Evolutionary conservation across 75 land plant genomes (phyloP), one percentile per base, ranked within the genome.

Genomic region (Isoetes taiwanensis): DNA sequence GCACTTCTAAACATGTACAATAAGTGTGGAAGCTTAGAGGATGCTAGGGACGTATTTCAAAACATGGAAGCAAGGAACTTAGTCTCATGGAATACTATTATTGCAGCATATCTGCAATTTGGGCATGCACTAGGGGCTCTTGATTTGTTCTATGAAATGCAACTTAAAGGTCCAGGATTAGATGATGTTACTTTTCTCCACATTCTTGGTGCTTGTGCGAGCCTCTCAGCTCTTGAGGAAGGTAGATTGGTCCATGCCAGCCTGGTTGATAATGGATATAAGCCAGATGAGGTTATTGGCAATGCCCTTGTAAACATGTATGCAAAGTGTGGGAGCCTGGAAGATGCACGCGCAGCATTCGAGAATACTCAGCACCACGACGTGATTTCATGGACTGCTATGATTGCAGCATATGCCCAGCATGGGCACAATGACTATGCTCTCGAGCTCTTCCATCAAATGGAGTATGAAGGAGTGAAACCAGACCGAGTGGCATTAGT

Each of bases 281-380:
- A 46, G 23, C 25, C 50, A 16, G 50, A 46, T 23, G 23, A 16
- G 25, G 50, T 46, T 19, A 16, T 46, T 19, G 25, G 16, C 21
- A 46, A 46, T 46, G 16, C 50, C 25, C 50, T 46, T 19, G 50
- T 46, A n/a, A 46, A 23, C 21, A 46, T 46, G 50, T 46, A 46
- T 23, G 16, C 50, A 16, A 46, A 46, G 23, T 46, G 50, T 23
- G 50, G 50, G 6, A 46, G 50, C 50, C 50, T 46, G 50, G 25
- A 6, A 16, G 50, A 46, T 46, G 50, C 50, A 23, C 16, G 16
- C 21, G 25, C 21, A 5, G 50, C 25, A 16, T 46, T 46, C 50
- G 25, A 46, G 50, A 46, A n/a, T 4, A 23, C 50, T 19, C 50
- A 19, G 8, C 50, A 46, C 16, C 21, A 46, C 25, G 50, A 46